Evolutionary conservation across 1,284 basidiomycete species (phyloP), one percentile per base, ranked within the genome.

Genomic region (Cutaneotrichosporon spelunceum): DNA sequence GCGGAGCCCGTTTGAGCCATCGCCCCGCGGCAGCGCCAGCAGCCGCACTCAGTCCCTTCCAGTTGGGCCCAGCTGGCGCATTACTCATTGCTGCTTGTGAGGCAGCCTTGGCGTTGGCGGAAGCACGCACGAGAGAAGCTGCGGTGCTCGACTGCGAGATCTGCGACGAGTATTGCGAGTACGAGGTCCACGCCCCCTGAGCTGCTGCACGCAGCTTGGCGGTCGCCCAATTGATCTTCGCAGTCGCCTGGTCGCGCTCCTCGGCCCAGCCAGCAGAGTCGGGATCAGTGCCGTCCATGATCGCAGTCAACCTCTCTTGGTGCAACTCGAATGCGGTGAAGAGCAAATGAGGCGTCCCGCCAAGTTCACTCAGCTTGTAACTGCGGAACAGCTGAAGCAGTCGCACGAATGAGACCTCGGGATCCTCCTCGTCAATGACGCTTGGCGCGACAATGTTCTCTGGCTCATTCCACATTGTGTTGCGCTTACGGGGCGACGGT

Each of bases 281-380:
- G 2, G 71, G 68, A 48, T 72, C 67, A 13, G 67, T 65, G 4
- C 72, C 73, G 2, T 60, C 60, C 19, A 63, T 45, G 21, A 60
- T 45, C 19, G 72, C 64, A 8, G 68, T 56, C 11, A 70, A 29
- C 10, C 73, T 60, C 10, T 65, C 67, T 47, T 73, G 69, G 23
- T 67, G 61, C 24, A 77, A 59, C 49, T 73, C 68, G 49, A 65
- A 68, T 6, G 74, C 68, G 8, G 69, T 69, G 48, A 68, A 63
- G 13, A 75, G 47, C 3, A 77, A 49, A 10, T 66, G 65, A 6
- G 59, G 45, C 1, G 71, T 57, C 3, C 69, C 72, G 13, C 73
- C 75, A 16, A 75, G 67, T 14, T 60, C 29, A 11, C 65, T 52
- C 1, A 75, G 60, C 4, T 71, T 72, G 49, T 74, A 75, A 30